A percentile compares a stretch with the other conserved stretches of the same genome.
phyloP scores from a whole-genome alignment of 345 rosid species.

The Gossypium rotundifolium region DNA sequence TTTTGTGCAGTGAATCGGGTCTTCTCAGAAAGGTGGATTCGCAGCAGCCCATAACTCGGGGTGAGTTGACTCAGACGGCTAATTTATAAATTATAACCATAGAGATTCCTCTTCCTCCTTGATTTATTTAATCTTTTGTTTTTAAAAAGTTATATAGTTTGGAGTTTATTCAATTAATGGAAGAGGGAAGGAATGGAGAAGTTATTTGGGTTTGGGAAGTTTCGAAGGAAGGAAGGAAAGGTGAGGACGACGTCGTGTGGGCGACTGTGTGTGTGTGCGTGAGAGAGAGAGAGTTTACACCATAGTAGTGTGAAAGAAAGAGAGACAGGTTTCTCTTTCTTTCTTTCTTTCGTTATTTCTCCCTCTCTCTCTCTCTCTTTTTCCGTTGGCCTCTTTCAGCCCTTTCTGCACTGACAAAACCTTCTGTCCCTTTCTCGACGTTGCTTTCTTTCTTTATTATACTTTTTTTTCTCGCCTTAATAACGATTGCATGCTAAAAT shows the following conservation, averaged over 20 bases:
- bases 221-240: neutral
- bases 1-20: constrained; percentile 14
- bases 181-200: neutral
- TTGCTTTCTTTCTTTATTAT: neutral
- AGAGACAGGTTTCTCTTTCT: constrained; percentile 17
- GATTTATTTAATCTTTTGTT: neutral
- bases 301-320: neutral
- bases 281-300: neutral
- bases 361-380: neutral
- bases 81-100: neutral
- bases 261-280: no score
- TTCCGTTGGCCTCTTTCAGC: neutral
- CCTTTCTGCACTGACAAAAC: constrained; percentile 24
- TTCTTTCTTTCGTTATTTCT: constrained; percentile 1
- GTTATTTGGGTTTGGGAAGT: neutral
- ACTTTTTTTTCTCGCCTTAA: neutral
- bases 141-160: neutral
- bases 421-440: constrained; percentile 16
- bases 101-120: neutral
- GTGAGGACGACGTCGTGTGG: constrained; percentile 10
- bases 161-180: neutral
- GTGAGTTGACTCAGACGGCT: constrained; percentile 27
- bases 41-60: constrained; percentile 62
- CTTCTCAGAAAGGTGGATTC: constrained; percentile 35
- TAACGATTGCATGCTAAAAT: neutral